These are phyloP conservation scores for Spiromastix sp. DNA, from an alignment of 2,329 filamentous ascomycete genomes.

Conservation along the genomic window DNA sequence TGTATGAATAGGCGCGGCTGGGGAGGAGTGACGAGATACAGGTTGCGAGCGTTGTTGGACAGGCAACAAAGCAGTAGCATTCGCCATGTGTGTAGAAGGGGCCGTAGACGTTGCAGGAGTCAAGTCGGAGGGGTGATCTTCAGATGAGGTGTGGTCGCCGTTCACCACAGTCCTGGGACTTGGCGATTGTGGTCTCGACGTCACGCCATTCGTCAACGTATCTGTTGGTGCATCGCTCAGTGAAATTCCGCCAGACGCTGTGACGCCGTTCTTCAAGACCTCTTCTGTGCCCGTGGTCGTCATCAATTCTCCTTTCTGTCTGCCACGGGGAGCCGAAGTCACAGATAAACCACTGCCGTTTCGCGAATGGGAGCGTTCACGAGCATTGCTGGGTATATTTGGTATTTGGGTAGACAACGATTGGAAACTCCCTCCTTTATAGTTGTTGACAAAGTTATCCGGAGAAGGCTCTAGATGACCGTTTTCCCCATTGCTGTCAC, in stretches of 20 bases:
- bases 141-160: constrained; percentile 22
- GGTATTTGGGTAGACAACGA: constrained; percentile 50
- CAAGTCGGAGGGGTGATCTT: constrained; percentile 20
- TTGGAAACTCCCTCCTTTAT: constrained; percentile 41
- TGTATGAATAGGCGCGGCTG: constrained; percentile 5
- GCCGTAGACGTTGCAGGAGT: constrained; percentile 20
- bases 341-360: constrained; percentile 41
- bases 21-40: constrained; percentile 6
- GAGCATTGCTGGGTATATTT: constrained; percentile 32
- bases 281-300: neutral
- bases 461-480: constrained; percentile 28
- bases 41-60: constrained; percentile 22
- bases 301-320: constrained; percentile 15
- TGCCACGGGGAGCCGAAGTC: constrained; percentile 25
- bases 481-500: constrained; percentile 31
- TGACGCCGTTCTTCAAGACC: neutral
- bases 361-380: constrained; percentile 30
- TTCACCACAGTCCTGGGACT: constrained; percentile 23
- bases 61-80: constrained; percentile 22
- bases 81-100: constrained; percentile 24
- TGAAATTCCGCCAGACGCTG: neutral
- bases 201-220: neutral
- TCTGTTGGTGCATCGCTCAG: neutral
- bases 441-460: constrained; percentile 28
- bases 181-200: constrained; percentile 9